These are phyloP conservation scores for Cercospora sp. DNA, from an alignment of 2,329 filamentous ascomycete genomes.

Conservation along the genomic window DNA sequence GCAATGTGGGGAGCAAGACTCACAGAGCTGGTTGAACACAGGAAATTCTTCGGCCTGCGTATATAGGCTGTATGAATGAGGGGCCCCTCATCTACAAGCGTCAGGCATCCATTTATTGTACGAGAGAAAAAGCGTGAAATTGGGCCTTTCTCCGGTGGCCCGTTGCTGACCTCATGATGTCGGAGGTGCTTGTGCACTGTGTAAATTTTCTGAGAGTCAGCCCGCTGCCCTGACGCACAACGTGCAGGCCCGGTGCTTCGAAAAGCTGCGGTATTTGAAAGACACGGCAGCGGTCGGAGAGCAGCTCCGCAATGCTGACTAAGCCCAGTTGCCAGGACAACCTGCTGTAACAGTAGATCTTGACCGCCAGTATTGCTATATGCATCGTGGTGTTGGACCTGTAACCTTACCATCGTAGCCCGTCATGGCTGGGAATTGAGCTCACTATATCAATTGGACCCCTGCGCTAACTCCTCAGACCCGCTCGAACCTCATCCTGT, in stretches of 20 bases:
- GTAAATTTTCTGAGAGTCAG: not conserved
- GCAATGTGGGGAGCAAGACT: not conserved
- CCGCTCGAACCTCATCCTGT: not conserved
- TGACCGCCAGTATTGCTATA: not conserved
- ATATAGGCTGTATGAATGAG: constrained; percentile 1
- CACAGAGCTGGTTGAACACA: not conserved
- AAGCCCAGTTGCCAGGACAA: not conserved
- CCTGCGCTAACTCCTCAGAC: not conserved
- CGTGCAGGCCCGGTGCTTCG: not conserved
- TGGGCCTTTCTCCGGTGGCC: not conserved
- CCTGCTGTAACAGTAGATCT: not conserved
- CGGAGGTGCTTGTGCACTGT: not conserved
- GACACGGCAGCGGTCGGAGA: not conserved
- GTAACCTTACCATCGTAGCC: not conserved
- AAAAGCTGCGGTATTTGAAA: not conserved
- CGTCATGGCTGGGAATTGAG: not conserved
- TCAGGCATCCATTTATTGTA: not conserved
- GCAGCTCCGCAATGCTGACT: not conserved
- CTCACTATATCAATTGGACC: not conserved
- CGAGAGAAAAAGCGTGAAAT: not conserved
- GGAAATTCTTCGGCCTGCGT: not conserved
- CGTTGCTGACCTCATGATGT: not conserved
- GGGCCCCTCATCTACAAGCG: not conserved
- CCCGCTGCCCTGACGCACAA: not conserved
- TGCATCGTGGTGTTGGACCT: not conserved